A percentile compares a stretch with the other conserved stretches of the same genome.
Evolutionary conservation across 768 basidiomycete genomes (phyloP).

Genomic region (Mycena maculata): DNA sequence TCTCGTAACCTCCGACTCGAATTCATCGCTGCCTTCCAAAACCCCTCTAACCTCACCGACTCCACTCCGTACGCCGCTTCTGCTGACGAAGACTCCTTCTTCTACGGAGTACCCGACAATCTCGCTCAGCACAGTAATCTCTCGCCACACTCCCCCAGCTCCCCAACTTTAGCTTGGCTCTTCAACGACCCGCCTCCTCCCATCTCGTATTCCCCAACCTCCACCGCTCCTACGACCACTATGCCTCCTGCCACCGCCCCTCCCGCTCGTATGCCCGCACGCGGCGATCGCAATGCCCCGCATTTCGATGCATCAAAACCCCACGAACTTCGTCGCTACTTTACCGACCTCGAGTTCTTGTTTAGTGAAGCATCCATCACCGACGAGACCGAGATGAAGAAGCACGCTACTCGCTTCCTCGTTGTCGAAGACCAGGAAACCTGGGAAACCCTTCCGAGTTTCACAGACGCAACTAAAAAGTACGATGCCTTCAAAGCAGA

Average conservation of each 20-base stretch:
- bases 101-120: neutral
- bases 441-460: conserved; percentile 34
- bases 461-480: conserved; percentile 10
- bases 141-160: neutral
- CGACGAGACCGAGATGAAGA: conserved; percentile 31
- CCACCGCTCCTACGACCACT: neutral
- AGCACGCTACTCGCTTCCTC: conserved; percentile 28
- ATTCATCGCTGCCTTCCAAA: conserved; percentile 3
- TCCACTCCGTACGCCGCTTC: neutral
- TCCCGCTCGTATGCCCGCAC: conserved; percentile 32
- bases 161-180: neutral
- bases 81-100: neutral
- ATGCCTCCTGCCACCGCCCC: conserved; percentile 7
- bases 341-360: conserved; percentile 32
- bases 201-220: neutral
- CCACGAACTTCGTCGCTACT: conserved; percentile 35
- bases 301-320: conserved; percentile 34
- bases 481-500: conserved; percentile 39
- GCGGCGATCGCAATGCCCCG: conserved; percentile 33
- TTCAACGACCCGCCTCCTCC: neutral
- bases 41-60: neutral
- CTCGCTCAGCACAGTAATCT: conserved; percentile 13
- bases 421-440: conserved; percentile 32
- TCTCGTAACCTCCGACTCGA: conserved; percentile 1
- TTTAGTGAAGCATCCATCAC: conserved; percentile 21